Evolutionary conservation across 768 basidiomycete species (phyloP).

Genomic region (Lentinula boryana): DNA sequence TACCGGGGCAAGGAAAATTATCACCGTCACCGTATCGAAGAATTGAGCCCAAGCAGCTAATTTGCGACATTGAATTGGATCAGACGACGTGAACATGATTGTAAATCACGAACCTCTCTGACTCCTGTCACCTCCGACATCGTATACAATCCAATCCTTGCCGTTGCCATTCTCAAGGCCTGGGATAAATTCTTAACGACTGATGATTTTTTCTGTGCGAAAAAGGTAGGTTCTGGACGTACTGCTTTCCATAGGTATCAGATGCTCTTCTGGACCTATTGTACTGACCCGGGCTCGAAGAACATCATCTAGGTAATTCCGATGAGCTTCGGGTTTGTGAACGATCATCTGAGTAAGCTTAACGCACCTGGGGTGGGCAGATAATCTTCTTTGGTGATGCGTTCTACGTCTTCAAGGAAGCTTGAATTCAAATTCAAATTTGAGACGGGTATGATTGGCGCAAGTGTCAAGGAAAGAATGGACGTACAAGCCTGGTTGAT

Average conservation of each 20-base stretch:
- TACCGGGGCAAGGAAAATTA: slow-evolving; percentile 64
- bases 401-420: slow-evolving; percentile 50
- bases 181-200: slow-evolving; percentile 5
- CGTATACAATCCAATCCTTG: slow-evolving; percentile 58
- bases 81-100: neutral
- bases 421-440: slow-evolving; percentile 23
- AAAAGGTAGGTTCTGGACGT: neutral
- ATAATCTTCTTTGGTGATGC: slow-evolving; percentile 46
- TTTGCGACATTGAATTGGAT: neutral
- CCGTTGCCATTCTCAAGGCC: slow-evolving; percentile 23
- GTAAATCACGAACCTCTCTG: slow-evolving; percentile 39
- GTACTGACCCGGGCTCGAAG: slow-evolving; percentile 60
- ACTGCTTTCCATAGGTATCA: slow-evolving; percentile 40
- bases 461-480: neutral
- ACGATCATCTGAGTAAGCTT: neutral
- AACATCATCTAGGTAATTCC: slow-evolving; percentile 42
- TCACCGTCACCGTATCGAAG: slow-evolving; percentile 61
- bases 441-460: neutral
- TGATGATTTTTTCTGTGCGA: neutral
- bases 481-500: slow-evolving; percentile 60
- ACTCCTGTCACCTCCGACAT: slow-evolving; percentile 56
- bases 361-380: slow-evolving; percentile 43
- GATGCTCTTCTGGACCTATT: slow-evolving; percentile 59
- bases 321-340: neutral
- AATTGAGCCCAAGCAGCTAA: slow-evolving; percentile 54